These are phyloP conservation scores for Arabidopsis thaliana DNA, from an alignment of 345 rosid species.

Conservation along the genomic window DNA sequence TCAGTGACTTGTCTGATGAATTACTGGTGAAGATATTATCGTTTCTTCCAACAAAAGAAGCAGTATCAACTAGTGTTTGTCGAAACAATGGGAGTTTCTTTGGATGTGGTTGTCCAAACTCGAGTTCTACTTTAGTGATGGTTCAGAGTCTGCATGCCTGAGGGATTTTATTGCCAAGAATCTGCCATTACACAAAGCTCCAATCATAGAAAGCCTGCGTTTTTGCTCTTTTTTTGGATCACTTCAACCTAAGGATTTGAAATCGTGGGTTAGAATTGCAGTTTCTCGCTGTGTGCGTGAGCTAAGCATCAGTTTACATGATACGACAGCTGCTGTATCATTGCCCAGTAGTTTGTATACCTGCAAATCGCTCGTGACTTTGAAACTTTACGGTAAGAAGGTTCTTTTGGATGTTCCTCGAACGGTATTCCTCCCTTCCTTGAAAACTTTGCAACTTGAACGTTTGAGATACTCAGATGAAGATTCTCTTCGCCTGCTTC, in stretches of 20 bases:
- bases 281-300: background rate
- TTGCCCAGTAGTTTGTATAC: background rate
- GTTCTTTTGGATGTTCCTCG: background rate
- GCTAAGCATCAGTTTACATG: background rate
- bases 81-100: background rate
- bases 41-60: background rate
- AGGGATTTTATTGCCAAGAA: background rate
- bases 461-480: background rate
- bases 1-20: conserved; percentile 6
- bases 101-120: conserved; percentile 3
- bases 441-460: background rate
- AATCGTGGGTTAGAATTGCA: background rate
- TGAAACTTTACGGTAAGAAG: background rate
- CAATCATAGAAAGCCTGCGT: background rate
- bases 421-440: background rate
- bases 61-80: background rate
- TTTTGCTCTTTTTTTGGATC: fast-evolving
- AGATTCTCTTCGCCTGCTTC: background rate
- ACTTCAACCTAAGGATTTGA: background rate
- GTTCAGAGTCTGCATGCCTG: background rate
- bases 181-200: background rate
- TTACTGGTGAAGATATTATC: background rate
- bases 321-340: background rate
- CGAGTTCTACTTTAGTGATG: background rate
- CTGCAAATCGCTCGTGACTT: background rate